Base-by-base conservation (phyloP, 345 rosid genomes). In the Eucalyptus victrix region DNA sequence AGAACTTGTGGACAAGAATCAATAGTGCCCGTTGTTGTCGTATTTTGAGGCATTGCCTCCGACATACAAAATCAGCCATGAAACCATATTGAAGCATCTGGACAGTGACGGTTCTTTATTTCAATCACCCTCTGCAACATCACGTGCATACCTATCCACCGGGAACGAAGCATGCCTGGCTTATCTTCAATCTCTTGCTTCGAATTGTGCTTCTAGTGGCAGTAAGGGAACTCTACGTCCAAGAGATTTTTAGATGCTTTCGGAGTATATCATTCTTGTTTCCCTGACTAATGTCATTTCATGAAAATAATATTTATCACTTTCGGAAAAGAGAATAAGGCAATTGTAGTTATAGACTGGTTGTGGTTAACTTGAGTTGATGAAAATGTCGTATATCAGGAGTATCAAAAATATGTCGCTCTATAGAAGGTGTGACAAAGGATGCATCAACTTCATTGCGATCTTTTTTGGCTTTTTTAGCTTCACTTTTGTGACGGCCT, bases 51-150 rank as follows among this genome's bases (percentile, higher is more conserved):
- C 93, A 6, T 83, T 95, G 92, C 93, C 93, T 32, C 49, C 88
- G 6, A 42, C 88, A 3, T 69, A 89, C 67, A 40, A 72, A 12
- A 40, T 89, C 49, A 93, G 90, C 62, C 26, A 87, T 86, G 90
- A 95, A 88, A 89, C 65, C 3, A 90, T 91, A 86, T 37, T 80
- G 24, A 88, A 88, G 87, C 89, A 92, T 45, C 87, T 93, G 85
- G 81, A 40, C 37, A n/a, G 12, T 3, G 94, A 94, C 80, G 98
- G 98, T 80, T 94, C 96, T 3, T 85, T 94, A 67, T 95, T 90
- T 92, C 94, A 93, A 51, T 95, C 98, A 9, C 98, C 98, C 23
- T 92, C 97, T 6, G 95, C 98, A 49, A 95, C 97, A 40, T 95
- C 97, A 18, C n/a, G 91, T 49, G 96, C 94, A 3, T 95, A 92